Conservation (phyloP, 2,329 filamentous ascomycete genomes). For the Thelonectria olida region DNA sequence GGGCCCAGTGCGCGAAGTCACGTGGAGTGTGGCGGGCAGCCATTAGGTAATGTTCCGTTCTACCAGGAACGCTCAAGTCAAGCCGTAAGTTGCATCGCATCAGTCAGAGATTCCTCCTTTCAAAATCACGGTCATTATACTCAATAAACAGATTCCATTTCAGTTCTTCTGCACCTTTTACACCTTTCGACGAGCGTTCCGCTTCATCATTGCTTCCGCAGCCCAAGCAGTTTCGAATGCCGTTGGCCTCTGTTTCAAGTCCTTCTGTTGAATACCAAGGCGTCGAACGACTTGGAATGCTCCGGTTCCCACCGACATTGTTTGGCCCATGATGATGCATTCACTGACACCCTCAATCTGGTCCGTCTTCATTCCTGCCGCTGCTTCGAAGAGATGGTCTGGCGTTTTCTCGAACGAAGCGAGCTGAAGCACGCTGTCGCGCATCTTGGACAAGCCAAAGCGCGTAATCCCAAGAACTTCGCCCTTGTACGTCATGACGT, state of each 20-base stretch:
- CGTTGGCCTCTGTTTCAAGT: slow-evolving; percentile 68
- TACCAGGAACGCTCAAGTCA: no score
- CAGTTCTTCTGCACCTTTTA: slow-evolving; percentile 5
- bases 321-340: slow-evolving; percentile 98
- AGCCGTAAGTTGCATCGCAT: no score
- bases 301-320: slow-evolving; percentile 89
- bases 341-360: slow-evolving; percentile 93
- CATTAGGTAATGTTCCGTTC: not conserved
- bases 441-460: slow-evolving; percentile 95
- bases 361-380: slow-evolving; percentile 90
- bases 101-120: not conserved
- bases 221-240: slow-evolving; percentile 77
- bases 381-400: slow-evolving; percentile 95
- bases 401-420: slow-evolving; percentile 98
- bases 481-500: slow-evolving; percentile 99
- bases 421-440: slow-evolving; percentile 91
- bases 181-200: slow-evolving; percentile 29
- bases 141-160: not conserved
- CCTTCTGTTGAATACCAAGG: slow-evolving; percentile 70
- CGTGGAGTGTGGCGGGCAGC: not conserved
- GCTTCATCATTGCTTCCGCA: slow-evolving; percentile 35
- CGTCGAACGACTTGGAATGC: slow-evolving; percentile 88
- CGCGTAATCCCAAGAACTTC: slow-evolving; percentile 96
- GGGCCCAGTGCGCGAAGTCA: not conserved
- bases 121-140: not conserved